Evolutionary conservation across 2,329 filamentous ascomycete genomes (phyloP).

Genomic region (Verticillium nonalfalfae): DNA sequence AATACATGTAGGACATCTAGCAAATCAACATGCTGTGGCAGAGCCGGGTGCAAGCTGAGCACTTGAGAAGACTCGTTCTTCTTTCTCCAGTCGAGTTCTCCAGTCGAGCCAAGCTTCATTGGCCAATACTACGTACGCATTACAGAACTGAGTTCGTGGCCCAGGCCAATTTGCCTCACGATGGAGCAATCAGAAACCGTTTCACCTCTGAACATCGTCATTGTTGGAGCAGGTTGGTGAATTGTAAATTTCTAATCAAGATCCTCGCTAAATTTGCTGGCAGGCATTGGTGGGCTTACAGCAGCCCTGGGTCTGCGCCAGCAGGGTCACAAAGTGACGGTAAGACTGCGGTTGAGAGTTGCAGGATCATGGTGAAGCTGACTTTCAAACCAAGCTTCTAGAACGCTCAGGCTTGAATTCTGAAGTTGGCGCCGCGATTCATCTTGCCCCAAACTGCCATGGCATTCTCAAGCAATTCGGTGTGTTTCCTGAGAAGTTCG

Average conservation of each 20-base stretch:
- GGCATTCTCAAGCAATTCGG: conserved; percentile 41
- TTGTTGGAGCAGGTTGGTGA: conserved; percentile 14
- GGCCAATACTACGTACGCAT: too few relatives aligned
- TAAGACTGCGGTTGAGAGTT: conserved; percentile 18
- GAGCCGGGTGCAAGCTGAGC: too few relatives aligned
- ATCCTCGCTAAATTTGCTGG: background rate
- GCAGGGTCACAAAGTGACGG: conserved; percentile 36
- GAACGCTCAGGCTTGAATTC: conserved; percentile 50
- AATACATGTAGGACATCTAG: too few relatives aligned
- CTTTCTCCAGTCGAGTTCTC: too few relatives aligned
- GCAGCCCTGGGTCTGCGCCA: conserved; percentile 41
- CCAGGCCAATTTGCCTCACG: background rate
- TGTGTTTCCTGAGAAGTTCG: conserved; percentile 28
- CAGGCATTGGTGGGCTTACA: conserved; percentile 36
- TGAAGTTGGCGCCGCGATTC: conserved; percentile 56
- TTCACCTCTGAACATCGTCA: conserved; percentile 8
- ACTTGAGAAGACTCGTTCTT: too few relatives aligned
- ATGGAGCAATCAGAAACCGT: background rate
- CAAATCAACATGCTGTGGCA: too few relatives aligned
- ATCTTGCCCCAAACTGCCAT: conserved; percentile 56
- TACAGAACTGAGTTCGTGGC: too few relatives aligned
- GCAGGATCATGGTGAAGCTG: background rate
- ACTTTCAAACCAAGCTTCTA: background rate
- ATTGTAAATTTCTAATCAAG: conserved; percentile 8
- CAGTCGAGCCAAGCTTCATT: too few relatives aligned